Evolutionary conservation across 2,329 filamentous ascomycete species (phyloP), one percentile per base, ranked within the genome.

Genomic region (Catunica adiposa): DNA sequence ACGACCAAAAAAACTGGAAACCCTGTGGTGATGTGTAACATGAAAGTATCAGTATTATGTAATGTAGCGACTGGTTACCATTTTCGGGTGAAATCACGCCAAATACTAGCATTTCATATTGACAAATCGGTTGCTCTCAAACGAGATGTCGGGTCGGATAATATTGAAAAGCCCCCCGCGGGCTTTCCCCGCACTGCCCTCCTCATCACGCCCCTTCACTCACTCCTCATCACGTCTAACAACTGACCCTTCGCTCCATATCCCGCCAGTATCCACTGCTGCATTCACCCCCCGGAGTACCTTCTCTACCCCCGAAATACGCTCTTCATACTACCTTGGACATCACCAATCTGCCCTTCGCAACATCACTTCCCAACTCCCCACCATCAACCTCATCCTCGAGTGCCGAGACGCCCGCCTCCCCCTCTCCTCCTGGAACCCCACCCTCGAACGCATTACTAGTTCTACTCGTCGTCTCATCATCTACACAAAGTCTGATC

Each of bases 381-480:
- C 82, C 26, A 82, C 80, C 60, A 86, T 96, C 63, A 85, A 89
- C 64, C 80, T 97, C 46, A 80, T 98, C 55, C 79, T 98, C 64
- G 92, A 98, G 72, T 96, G 89, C 67, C 86, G 92, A 64, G 92
- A 98, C 72, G 89, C 89, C 66, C 83, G 92, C 51, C 82, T 95
- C 0, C 92, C 92, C 0, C 71, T 97, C 8, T 89, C 89, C 0
- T 92, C 87, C 2, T 81, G 87, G 62, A 98, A 98, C 65, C 90
- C 89, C 0, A 71, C 89, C 48, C 90, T 98, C 62, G 90, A 97
- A 65, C 76, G 82, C 60, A 77, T 80, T 31, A 73, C 97, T 47
- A 79, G 80, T 26, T 44, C 48, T 25, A 83, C 82, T 15, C 76
- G 84, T 63, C 79, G 89, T 59, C 71, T 96, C 61, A 74, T 97